These are phyloP conservation scores for Pittosporum tobira DNA, from an alignment of 129 eudicot species.

Conservation along the genomic window DNA sequence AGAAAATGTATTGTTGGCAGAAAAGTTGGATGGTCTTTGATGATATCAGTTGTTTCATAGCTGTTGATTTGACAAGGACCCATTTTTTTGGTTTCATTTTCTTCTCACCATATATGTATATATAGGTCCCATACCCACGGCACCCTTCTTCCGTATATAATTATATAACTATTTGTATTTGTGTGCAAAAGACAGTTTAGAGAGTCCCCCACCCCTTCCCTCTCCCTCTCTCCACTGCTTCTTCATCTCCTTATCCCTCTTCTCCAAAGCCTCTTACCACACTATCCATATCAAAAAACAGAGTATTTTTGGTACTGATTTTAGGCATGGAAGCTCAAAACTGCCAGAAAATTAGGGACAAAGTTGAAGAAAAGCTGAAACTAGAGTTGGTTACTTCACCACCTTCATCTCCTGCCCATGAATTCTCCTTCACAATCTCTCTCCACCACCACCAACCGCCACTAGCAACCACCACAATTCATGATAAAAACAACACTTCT, in stretches of 20 bases:
- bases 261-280: not conserved
- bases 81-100: not conserved
- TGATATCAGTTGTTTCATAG: not conserved
- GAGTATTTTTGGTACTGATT: not conserved
- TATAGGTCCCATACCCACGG: not conserved
- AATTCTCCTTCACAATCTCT: constrained; percentile 85
- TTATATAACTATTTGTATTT: not conserved
- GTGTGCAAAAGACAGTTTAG: not conserved
- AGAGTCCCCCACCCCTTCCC: not conserved
- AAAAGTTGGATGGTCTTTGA: not conserved
- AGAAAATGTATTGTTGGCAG: too few relatives aligned
- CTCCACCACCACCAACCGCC: constrained; percentile 31
- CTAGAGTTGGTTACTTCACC: constrained; percentile 27
- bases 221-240: constrained; percentile 15
- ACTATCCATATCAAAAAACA: constrained; percentile 3
- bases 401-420: constrained; percentile 82
- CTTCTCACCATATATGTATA: not conserved
- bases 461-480: constrained; percentile 16
- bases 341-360: constrained; percentile 19
- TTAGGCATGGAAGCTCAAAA: constrained; percentile 23
- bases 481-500: constrained; percentile 2
- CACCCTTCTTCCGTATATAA: constrained; percentile 4
- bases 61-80: constrained; percentile 6
- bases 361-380: not conserved
- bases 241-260: constrained; percentile 19